Base-by-base conservation (phyloP, 768 basidiomycete genomes). In the Tylopilus plumbeoviolaceoides region DNA sequence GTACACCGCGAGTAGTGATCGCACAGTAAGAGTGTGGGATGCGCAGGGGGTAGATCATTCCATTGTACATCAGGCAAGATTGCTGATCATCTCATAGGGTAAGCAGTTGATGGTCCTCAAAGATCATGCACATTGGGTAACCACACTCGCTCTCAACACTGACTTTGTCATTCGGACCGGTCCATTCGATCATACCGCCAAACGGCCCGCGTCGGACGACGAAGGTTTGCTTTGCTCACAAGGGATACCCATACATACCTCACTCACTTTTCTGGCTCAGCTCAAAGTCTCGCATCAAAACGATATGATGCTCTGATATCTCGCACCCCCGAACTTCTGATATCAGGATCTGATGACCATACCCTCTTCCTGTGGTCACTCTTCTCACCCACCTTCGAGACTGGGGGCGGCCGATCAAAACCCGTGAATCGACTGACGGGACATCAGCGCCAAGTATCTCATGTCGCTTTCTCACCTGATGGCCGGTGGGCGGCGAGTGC, bases 71-170 rank as follows among this genome's bases (percentile, higher is more conserved):
- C 28, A 44, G 30, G n/a, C 49, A 25, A 17, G 36, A 41, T 9
- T 23, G 39, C 45, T 62, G 46, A 53, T 49, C 20, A 44, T 46
- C 17, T 48, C 44, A n/a, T 59, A 95, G 88, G 95, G 95, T 1
- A 87, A 83, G 68, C 81, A 84, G 25, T 74, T 98, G 35, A 80
- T 95, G 61, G 85, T 86, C 0, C 73, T 98, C 25, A 93, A 91
- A 68, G 94, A 98, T 56, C 95, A 99, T 62, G 97, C 94, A 0
- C 97, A 99, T 64, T 98, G 95, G 95, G 97, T 99, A 8, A 99
- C 95, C 18, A 98, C 95, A 0, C 82, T 99, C 41, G 85, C 97
- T 4, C 77, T 98, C 50, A 95, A 94, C 69, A 95, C 95, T 10
- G 95, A 99, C 66, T 97, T 95, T 63, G 83, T 95, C 25, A 78